A percentile compares a stretch with the other conserved stretches of the same genome.
Conservation (phyloP, 1,139 yeast genomes). For the Suhomyces anneliseae region DNA sequence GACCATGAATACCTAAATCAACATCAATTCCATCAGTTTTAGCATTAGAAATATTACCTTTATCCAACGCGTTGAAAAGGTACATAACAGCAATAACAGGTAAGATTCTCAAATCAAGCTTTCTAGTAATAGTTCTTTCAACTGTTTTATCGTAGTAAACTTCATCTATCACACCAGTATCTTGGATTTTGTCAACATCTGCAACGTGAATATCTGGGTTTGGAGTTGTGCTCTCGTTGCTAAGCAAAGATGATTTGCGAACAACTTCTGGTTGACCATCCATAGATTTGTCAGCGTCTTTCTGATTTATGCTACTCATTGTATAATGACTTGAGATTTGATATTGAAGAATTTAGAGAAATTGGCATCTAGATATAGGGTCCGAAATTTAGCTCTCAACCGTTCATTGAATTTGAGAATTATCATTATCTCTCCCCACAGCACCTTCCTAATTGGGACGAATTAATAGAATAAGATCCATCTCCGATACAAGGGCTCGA, state of each 20-base stretch:
- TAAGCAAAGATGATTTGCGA: conserved; percentile 9
- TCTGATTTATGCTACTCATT: not conserved
- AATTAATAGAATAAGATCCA: not conserved
- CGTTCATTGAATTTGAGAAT: not conserved
- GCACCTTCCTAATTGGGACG: conserved; percentile 2
- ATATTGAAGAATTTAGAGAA: not conserved
- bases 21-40: conserved; percentile 23
- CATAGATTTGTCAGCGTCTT: conserved; percentile 1
- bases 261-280: conserved; percentile 7
- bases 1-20: conserved; percentile 20
- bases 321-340: not conserved
- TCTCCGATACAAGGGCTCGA: not conserved
- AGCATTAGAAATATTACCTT: conserved; percentile 25
- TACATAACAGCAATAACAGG: conserved; percentile 30
- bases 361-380: not conserved
- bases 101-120: conserved; percentile 34
- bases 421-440: conserved; percentile 8
- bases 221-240: conserved; percentile 3
- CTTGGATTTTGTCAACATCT: not conserved
- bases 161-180: conserved; percentile 3
- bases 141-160: conserved; percentile 17
- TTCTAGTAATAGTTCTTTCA: conserved; percentile 29
- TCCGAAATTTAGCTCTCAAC: not conserved
- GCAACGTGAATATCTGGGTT: not conserved
- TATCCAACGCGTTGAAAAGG: conserved; percentile 30